Percentiles rank a stretch among this genome's conserved stretches.
These are phyloP conservation scores for Pseudocercospora cruenta DNA, from an alignment of 2,329 filamentous ascomycete genomes.

Conservation along the genomic window DNA sequence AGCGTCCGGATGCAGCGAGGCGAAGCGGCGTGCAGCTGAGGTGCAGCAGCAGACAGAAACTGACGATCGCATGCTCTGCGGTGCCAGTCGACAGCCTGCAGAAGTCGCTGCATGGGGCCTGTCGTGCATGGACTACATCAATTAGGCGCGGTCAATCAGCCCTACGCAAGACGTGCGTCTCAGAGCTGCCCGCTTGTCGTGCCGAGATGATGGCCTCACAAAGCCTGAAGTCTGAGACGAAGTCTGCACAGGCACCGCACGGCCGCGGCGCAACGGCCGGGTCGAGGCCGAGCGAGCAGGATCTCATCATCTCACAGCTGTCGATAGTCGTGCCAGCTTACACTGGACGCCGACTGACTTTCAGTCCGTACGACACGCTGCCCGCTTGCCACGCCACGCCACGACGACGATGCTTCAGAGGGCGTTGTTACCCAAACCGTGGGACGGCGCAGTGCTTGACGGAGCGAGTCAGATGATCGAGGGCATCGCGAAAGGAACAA, in stretches of 20 bases:
- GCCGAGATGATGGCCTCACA: conserved; percentile 6
- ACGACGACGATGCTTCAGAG: neutral
- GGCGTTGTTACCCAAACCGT: conserved; percentile 16
- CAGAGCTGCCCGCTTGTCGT: conserved; percentile 4
- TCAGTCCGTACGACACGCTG: neutral
- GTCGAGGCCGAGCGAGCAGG: neutral
- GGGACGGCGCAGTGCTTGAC: conserved; percentile 19
- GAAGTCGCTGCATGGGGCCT: conserved; percentile 2
- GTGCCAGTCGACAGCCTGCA: conserved; percentile 10
- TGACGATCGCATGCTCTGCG: neutral
- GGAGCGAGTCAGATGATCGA: conserved; percentile 22
- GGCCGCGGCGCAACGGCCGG: neutral
- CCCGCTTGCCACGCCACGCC: neutral
- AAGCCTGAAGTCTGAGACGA: neutral
- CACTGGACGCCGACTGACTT: neutral
- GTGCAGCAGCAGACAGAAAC: neutral
- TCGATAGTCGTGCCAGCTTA: neutral
- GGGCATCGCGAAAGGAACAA: conserved; percentile 1
- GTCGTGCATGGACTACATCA: conserved; percentile 1
- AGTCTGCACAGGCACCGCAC: neutral
- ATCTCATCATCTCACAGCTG: neutral
- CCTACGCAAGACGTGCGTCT: conserved; percentile 5
- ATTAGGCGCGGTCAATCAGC: conserved; percentile 1
- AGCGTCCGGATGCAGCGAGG: conserved; percentile 18
- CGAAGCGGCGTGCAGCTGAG: conserved; percentile 22